Percentiles rank a stretch among this genome's conserved stretches.
Evolutionary conservation across 306 rosid genomes (phyloP).

Genomic region (Castanea crenata): DNA sequence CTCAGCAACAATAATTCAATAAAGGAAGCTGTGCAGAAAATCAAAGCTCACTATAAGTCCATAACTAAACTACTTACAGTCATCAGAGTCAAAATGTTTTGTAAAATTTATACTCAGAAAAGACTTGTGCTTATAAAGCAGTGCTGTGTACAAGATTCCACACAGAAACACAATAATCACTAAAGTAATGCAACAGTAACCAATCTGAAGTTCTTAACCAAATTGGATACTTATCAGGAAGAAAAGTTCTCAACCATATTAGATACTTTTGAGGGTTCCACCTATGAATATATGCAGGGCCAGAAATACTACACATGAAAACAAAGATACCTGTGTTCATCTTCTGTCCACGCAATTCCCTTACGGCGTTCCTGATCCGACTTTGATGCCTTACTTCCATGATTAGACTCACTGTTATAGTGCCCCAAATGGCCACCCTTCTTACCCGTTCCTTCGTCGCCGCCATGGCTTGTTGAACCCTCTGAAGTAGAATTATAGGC

Average conservation of each 20-base stretch:
- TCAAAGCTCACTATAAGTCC: background rate
- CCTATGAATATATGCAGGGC: conserved; percentile 2
- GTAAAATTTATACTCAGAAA: background rate
- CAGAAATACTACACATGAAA: conserved; percentile 10
- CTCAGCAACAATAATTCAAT: conserved; percentile 1
- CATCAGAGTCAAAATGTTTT: conserved; percentile 3
- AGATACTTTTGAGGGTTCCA: conserved; percentile 13
- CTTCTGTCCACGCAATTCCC: conserved; percentile 99
- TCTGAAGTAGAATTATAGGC: conserved; percentile 76
- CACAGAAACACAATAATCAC: conserved; percentile 7
- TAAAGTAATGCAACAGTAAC: conserved; percentile 16
- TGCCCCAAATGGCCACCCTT: conserved; percentile 51
- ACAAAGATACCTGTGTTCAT: conserved; percentile 81
- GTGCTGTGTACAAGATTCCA: conserved; percentile 19
- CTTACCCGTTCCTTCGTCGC: conserved; percentile 77
- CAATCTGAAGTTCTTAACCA: conserved; percentile 1
- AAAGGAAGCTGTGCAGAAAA: conserved; percentile 1
- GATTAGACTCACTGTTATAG: conserved; percentile 57
- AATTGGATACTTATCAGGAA: background rate
- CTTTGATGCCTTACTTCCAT: conserved; percentile 77
- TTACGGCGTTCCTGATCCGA: conserved; percentile 96
- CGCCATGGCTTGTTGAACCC: conserved; percentile 67
- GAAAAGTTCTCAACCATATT: background rate
- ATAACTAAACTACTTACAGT: conserved; percentile 9
- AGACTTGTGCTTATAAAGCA: conserved; percentile 16